Percentiles rank a stretch among this genome's conserved stretches.
Conservation (phyloP, 805 yeast species). For the Brettanomyces bruxellensis region DNA sequence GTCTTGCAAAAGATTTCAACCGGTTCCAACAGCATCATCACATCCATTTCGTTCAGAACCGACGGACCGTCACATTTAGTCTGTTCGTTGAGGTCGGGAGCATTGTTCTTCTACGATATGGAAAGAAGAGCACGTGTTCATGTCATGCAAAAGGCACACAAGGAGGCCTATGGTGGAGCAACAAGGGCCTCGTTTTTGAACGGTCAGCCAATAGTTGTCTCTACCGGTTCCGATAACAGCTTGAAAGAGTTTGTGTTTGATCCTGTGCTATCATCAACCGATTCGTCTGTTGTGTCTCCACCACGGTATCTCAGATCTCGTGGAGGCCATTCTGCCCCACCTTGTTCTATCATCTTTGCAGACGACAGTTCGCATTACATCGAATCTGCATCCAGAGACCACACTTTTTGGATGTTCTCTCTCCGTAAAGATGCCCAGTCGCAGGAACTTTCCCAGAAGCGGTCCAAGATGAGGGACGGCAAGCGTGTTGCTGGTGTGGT, state of each 20-base stretch:
- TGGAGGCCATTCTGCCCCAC: conserved; percentile 97
- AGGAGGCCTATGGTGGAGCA: conserved; percentile 68
- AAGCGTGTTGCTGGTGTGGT: conserved; percentile 47
- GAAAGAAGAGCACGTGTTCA: conserved; percentile 68
- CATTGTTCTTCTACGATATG: conserved; percentile 77
- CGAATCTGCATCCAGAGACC: conserved; percentile 79
- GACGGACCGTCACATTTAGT: conserved; percentile 83
- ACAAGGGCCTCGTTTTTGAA: conserved; percentile 65
- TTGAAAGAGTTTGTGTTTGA: conserved; percentile 90
- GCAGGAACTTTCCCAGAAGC: conserved; percentile 80
- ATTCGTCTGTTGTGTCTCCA: conserved; percentile 63
- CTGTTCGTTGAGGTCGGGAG: conserved; percentile 72
- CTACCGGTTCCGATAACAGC: conserved; percentile 86
- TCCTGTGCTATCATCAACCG: conserved; percentile 66
- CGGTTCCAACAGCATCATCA: conserved; percentile 32
- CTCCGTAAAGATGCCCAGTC: conserved; percentile 94
- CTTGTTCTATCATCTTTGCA: conserved; percentile 66
- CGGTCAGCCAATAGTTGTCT: conserved; percentile 86
- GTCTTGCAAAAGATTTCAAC: conserved; percentile 42
- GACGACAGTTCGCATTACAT: conserved; percentile 70
- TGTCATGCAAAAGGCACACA: conserved; percentile 62
- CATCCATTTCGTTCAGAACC: conserved; percentile 77
- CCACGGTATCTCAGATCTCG: conserved; percentile 88
- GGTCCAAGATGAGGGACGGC: conserved; percentile 34
- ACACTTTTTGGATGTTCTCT: conserved; percentile 85